phyloP scores from a whole-genome alignment of 441 rosid species.

The Capsella rubella region DNA sequence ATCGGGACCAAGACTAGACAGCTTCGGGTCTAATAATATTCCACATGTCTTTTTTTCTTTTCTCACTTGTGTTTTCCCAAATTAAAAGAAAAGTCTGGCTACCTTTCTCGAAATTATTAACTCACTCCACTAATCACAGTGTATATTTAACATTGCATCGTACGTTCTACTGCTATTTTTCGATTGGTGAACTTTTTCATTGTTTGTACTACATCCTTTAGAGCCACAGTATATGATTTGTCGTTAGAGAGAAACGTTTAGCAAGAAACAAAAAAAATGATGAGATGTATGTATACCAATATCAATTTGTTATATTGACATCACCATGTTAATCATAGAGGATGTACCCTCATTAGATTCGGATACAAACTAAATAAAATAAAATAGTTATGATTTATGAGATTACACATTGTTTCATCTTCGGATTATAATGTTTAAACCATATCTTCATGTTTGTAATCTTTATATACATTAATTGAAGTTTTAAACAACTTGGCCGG shows the following conservation, averaged over 20 bases:
- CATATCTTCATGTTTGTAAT: neutral
- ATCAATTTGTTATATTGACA: neutral
- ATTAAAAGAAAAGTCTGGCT: constrained; percentile 6
- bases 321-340: neutral
- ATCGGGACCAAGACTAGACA: constrained; percentile 41
- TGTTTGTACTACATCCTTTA: neutral
- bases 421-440: neutral
- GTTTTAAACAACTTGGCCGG: no score
- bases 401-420: neutral
- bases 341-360: neutral
- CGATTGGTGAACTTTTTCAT: neutral
- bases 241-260: neutral
- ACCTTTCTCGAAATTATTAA: neutral
- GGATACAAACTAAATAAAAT: neutral
- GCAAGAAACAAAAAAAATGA: neutral
- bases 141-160: neutral
- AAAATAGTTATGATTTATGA: neutral
- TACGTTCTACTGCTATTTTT: constrained; percentile 20
- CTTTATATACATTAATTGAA: neutral
- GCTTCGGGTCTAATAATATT: constrained; percentile 43
- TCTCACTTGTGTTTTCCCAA: constrained; percentile 4
- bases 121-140: constrained; percentile 15
- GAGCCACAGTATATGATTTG: neutral
- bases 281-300: neutral
- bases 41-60: constrained; percentile 32